phyloP scores from a whole-genome alignment of 768 basidiomycete species.

The Pluteus cervinus region DNA sequence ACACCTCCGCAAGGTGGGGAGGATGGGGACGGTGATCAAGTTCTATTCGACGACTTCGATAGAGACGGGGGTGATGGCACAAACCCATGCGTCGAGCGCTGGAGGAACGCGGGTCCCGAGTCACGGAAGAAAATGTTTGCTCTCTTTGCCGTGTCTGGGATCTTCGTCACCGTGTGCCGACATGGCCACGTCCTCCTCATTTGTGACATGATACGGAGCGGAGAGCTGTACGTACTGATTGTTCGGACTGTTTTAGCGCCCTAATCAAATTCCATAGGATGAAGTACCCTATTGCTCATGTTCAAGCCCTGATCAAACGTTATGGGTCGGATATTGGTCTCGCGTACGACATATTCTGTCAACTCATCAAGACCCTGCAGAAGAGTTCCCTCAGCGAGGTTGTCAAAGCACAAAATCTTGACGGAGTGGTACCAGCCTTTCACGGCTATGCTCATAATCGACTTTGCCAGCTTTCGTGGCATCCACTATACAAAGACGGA shows the following conservation, averaged over 20 bases:
- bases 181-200: conserved; percentile 20
- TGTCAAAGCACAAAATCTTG: conserved; percentile 2
- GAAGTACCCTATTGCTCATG: conserved; percentile 20
- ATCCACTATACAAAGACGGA: conserved; percentile 17
- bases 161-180: conserved; percentile 19
- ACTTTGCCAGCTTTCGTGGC: conserved; percentile 15
- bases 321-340: conserved; percentile 11
- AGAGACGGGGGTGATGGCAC: conserved; percentile 14
- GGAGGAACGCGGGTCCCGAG: conserved; percentile 15
- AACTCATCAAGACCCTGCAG: conserved; percentile 16
- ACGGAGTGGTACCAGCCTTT: conserved; percentile 13
- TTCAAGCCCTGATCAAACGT: conserved; percentile 8
- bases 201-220: conserved; percentile 21
- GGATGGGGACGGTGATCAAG: no score
- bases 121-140: conserved; percentile 14
- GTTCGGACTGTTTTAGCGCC: background rate
- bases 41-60: conserved; percentile 9
- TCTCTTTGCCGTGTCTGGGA: conserved; percentile 16
- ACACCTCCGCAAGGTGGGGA: no score
- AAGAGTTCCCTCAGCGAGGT: conserved; percentile 12
- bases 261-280: conserved; percentile 9
- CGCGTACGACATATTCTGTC: conserved; percentile 22
- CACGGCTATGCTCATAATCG: conserved; percentile 22
- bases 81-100: conserved; percentile 13
- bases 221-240: conserved; percentile 20